Evolutionary conservation across 495 filamentous ascomycete genomes (phyloP), one percentile per base, ranked within the genome.

Genomic region (Gamarada debralockiae): DNA sequence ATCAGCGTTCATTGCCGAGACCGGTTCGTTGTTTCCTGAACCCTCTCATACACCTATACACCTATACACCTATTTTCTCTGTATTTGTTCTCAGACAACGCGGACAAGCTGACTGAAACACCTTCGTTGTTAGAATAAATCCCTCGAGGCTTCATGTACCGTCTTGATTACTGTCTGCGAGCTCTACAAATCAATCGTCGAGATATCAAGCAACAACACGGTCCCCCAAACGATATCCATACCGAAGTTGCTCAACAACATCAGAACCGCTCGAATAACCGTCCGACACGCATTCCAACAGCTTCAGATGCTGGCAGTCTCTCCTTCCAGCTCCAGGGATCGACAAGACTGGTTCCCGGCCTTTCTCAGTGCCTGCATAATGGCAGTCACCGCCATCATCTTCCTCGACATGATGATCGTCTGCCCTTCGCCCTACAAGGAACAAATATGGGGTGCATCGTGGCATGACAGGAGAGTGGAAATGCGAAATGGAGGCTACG

Each of bases 401-500:
- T 44, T 44, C 41, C 20, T 44, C 7, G 41, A 44, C n/a, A 44
- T 27, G 7, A 3, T 44, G 2, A 24, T 44, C 14, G 41, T 21
- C 14, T 44, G 41, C 13, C 41, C 41, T 14, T 44, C 41, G 1
- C 41, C 41, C 17, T 44, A 44, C 22, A 44, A 25, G 22, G 41
- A 44, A 24, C 41, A 44, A n/a, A 44, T 44, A 9, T 44, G 41
- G 41, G 41, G 41, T 6, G 41, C 22, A 27, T 21, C 41, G 5
- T 44, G 41, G 41, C 22, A 24, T 24, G 41, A 44, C 3, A 44
- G 8, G 22, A 44, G 21, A n/a, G 41, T 24, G 0, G 41, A 44
- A n/a, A 44, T 44, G 41, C 10, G 41, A 10, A 44, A 44, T 27
- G 41, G 41, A 25, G 41, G 41, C 7, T 44, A 44, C 25, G 41